Evolutionary conservation across 2,329 filamentous ascomycete species (phyloP).

Genomic region (Calonectria honghensis): DNA sequence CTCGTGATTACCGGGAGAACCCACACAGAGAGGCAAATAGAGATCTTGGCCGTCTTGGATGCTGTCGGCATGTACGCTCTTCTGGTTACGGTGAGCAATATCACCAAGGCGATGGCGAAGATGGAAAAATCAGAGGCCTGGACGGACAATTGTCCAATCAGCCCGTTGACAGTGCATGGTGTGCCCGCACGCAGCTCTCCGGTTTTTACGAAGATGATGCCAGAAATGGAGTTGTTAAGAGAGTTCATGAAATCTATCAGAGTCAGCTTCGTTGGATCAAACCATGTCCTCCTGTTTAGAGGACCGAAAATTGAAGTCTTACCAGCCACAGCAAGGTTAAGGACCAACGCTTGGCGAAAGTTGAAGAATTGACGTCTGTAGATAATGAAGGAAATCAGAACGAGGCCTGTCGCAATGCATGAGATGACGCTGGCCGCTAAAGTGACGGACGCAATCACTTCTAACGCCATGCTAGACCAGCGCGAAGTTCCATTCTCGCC

Average conservation of each 20-base stretch:
- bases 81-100: conserved; percentile 49
- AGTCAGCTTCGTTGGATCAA: background rate
- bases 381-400: conserved; percentile 49
- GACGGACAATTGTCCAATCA: conserved; percentile 50
- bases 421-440: conserved; percentile 50
- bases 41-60: conserved; percentile 36
- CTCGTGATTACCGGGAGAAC: conserved; percentile 47
- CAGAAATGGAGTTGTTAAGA: conserved; percentile 51
- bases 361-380: conserved; percentile 48
- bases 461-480: conserved; percentile 39
- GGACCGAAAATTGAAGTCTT: background rate
- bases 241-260: conserved; percentile 50
- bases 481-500: conserved; percentile 4
- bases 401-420: conserved; percentile 47
- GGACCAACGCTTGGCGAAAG: conserved; percentile 51
- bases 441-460: conserved; percentile 49
- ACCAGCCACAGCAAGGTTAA: conserved; percentile 53
- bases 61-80: conserved; percentile 44
- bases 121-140: conserved; percentile 53
- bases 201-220: conserved; percentile 42
- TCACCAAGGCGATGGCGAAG: conserved; percentile 50
- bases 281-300: background rate
- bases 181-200: conserved; percentile 38
- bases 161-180: conserved; percentile 44
- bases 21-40: conserved; percentile 47